A percentile compares a stretch with the other conserved stretches of the same genome.
phyloP scores from a whole-genome alignment of 495 filamentous ascomycete genomes.

The Lentithecium fluviatile region DNA sequence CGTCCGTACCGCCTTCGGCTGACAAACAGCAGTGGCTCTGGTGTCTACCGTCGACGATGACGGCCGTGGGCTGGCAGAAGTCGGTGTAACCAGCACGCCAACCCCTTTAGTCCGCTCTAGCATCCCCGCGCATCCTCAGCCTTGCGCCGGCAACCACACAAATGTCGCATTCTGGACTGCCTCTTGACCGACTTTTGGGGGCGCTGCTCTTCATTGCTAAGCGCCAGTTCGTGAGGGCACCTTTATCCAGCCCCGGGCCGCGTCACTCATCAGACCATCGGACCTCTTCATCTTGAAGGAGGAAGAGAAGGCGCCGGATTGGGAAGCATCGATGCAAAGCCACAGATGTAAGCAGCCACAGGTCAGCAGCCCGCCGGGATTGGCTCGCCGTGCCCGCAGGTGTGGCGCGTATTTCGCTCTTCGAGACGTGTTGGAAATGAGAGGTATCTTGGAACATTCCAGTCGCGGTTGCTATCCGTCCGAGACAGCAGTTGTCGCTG shows the following conservation, averaged over 20 bases:
- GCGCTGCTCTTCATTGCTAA: background rate
- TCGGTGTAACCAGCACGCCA: background rate
- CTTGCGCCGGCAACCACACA: conserved; percentile 19
- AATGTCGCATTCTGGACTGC: background rate
- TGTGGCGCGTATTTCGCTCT: background rate
- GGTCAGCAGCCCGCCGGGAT: conserved; percentile 1
- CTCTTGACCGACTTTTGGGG: conserved; percentile 5
- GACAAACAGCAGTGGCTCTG: background rate
- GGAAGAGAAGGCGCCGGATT: background rate
- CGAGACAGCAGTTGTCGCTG: background rate
- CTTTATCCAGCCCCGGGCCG: too few relatives aligned
- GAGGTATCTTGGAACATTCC: background rate
- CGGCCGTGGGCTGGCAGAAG: background rate
- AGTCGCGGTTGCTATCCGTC: background rate
- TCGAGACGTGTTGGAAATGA: background rate
- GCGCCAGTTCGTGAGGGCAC: background rate
- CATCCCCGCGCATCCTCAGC: conserved; percentile 16
- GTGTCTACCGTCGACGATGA: background rate
- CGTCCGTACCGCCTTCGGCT: too few relatives aligned
- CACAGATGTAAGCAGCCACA: conserved; percentile 25
- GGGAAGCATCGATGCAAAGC: conserved; percentile 1
- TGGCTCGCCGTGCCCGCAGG: background rate
- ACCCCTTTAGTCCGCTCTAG: conserved; percentile 2
- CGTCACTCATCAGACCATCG: background rate
- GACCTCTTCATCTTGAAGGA: background rate